Conservation (phyloP, 345 rosid genomes). For the Syzygium grande region DNA sequence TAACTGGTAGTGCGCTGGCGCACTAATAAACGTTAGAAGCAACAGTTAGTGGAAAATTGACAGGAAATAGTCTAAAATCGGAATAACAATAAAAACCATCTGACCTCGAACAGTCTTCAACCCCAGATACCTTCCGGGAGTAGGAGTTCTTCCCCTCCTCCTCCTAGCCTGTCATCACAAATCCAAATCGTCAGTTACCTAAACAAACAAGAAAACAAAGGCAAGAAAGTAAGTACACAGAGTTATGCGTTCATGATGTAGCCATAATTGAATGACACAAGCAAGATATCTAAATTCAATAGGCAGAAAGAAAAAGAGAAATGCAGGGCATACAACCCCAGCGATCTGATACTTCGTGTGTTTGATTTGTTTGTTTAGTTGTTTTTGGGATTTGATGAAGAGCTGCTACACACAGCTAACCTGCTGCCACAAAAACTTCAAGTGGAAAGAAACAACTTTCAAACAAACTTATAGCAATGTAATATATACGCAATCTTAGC, state of each 20-base stretch:
- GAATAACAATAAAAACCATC: not conserved
- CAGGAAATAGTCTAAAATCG: not conserved
- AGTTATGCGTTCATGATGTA: not conserved
- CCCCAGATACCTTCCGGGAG: constrained; percentile 93
- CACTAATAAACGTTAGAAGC: not conserved
- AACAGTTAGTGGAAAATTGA: not conserved
- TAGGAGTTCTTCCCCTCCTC: constrained; percentile 84
- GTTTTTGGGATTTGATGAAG: constrained; percentile 68
- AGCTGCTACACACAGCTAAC: constrained; percentile 96
- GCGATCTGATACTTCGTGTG: constrained; percentile 43
- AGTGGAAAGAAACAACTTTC: constrained; percentile 71
- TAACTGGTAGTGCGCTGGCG: not conserved
- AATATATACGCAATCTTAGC: not conserved
- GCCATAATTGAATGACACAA: not conserved
- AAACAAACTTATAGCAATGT: constrained; percentile 6
- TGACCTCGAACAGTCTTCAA: constrained; percentile 55
- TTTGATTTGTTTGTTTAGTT: constrained; percentile 67
- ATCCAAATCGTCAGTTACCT: not conserved
- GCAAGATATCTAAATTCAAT: not conserved
- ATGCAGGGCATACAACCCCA: constrained; percentile 94
- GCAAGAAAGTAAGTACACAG: not conserved
- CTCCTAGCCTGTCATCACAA: constrained; percentile 58
- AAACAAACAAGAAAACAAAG: not conserved
- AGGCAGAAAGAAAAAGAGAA: constrained; percentile 42
- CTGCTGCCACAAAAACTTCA: constrained; percentile 88